A percentile compares a stretch with the other conserved stretches of the same genome.
Conservation (phyloP, 1,284 basidiomycete genomes). For the Chiua sp. region DNA sequence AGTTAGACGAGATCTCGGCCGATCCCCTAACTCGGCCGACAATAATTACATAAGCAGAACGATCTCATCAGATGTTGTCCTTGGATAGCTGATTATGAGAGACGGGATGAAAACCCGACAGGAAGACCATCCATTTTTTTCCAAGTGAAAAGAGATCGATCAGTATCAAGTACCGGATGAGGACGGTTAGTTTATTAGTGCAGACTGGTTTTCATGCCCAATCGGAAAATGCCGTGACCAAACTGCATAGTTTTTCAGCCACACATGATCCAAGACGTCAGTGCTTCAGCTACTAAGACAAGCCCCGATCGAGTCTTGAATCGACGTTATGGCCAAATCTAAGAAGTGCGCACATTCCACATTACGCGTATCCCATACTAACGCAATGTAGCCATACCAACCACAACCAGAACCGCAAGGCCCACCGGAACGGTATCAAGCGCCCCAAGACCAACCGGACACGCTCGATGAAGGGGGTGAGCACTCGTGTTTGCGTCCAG, state of each 20-base stretch:
- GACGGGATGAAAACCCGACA: no score
- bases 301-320: slow-evolving; percentile 44
- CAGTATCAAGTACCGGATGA: no score
- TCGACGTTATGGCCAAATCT: slow-evolving; percentile 77
- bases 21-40: slow-evolving; percentile 29
- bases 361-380: slow-evolving; percentile 4
- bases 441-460: slow-evolving; percentile 78
- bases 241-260: slow-evolving; percentile 52
- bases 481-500: slow-evolving; percentile 39
- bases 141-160: no score
- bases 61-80: no score
- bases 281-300: no score
- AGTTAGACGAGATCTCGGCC: slow-evolving; percentile 21
- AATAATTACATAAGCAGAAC: slow-evolving; percentile 7
- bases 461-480: slow-evolving; percentile 90
- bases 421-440: slow-evolving; percentile 98
- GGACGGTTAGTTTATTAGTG: no score
- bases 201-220: no score
- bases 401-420: slow-evolving; percentile 95
- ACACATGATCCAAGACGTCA: slow-evolving; percentile 22
- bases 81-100: no score
- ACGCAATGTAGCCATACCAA: slow-evolving; percentile 70
- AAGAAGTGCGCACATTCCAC: slow-evolving; percentile 63
- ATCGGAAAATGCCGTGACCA: slow-evolving; percentile 26
- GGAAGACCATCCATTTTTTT: no score